Evolutionary conservation across 78 protist species (phyloP).

Genomic region (Dictyostelium firmibasis): DNA sequence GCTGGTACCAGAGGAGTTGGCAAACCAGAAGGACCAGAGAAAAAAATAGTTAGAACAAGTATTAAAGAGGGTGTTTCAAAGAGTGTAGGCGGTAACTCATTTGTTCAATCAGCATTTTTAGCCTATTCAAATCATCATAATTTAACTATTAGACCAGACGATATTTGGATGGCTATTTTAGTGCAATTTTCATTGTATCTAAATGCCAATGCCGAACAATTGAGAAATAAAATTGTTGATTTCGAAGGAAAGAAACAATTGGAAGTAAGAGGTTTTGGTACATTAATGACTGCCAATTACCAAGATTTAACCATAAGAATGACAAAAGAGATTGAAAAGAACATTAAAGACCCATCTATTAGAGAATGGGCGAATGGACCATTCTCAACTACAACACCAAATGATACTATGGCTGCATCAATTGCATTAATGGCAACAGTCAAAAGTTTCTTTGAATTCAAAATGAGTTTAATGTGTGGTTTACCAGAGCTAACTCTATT

Average conservation of each 20-base stretch:
- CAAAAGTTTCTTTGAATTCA: conserved; percentile 31
- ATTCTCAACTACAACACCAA: conserved; percentile 66
- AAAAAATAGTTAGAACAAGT: neutral
- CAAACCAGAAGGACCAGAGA: neutral
- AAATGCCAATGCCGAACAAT: conserved; percentile 55
- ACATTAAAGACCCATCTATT: conserved; percentile 73
- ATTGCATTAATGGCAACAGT: conserved; percentile 64
- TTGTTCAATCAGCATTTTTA: neutral
- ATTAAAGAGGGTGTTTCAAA: neutral
- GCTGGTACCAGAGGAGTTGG: neutral
- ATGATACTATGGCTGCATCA: conserved; percentile 34
- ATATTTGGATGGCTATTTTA: conserved; percentile 44
- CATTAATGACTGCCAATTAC: conserved; percentile 30
- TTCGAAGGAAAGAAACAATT: conserved; percentile 72
- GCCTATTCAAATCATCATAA: conserved; percentile 32
- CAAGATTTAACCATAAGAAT: conserved; percentile 2
- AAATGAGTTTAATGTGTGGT: conserved; percentile 61
- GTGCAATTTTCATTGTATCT: conserved; percentile 41
- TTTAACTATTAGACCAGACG: conserved; percentile 48
- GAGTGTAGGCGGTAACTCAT: conserved; percentile 2
- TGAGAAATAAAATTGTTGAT: conserved; percentile 48
- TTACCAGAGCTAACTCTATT: conserved; percentile 60
- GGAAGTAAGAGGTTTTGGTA: neutral
- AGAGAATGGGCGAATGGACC: conserved; percentile 39
- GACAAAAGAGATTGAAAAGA: conserved; percentile 47